phyloP scores from a whole-genome alignment of 2,329 filamentous ascomycete genomes.

The Aspergillus felis region DNA sequence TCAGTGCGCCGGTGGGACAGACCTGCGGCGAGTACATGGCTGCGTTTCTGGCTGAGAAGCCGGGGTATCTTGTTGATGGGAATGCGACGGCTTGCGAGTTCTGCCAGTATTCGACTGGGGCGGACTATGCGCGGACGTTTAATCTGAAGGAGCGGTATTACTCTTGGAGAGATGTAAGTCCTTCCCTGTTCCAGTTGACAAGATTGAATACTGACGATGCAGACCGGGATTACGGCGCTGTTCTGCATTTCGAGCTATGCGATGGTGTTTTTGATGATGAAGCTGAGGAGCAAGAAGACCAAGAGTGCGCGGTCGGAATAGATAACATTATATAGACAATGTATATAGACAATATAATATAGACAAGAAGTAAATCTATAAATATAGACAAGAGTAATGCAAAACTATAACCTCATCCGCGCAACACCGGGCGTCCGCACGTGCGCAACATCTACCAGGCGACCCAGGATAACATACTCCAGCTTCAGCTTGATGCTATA shows the following conservation, averaged over 20 bases:
- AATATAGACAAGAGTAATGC: not conserved
- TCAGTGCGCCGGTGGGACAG: slow-evolving; percentile 24
- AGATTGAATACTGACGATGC: slow-evolving; percentile 1
- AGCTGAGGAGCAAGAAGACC: slow-evolving; percentile 46
- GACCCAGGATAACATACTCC: slow-evolving; percentile 44
- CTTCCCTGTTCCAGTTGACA: not conserved
- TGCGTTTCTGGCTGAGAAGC: slow-evolving; percentile 23
- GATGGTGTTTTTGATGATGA: slow-evolving; percentile 48
- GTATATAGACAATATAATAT: not conserved
- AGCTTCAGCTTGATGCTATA: slow-evolving; percentile 48
- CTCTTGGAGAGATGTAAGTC: slow-evolving; percentile 35
- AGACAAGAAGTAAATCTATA: too few species aligned
- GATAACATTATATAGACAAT: not conserved
- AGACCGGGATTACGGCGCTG: slow-evolving; percentile 42
- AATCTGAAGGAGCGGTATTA: slow-evolving; percentile 33
- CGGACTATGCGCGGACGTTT: slow-evolving; percentile 33
- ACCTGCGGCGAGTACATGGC: slow-evolving; percentile 35
- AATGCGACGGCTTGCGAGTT: slow-evolving; percentile 28
- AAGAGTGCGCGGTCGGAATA: slow-evolving; percentile 40
- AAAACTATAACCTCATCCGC: not conserved
- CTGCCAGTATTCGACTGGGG: slow-evolving; percentile 29
- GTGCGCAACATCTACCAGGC: slow-evolving; percentile 29
- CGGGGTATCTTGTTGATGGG: slow-evolving; percentile 29
- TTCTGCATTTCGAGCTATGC: slow-evolving; percentile 43
- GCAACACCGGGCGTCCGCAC: slow-evolving; percentile 5